Conservation (phyloP, 1,284 basidiomycete species). For the Takashimella tepidaria region DNA sequence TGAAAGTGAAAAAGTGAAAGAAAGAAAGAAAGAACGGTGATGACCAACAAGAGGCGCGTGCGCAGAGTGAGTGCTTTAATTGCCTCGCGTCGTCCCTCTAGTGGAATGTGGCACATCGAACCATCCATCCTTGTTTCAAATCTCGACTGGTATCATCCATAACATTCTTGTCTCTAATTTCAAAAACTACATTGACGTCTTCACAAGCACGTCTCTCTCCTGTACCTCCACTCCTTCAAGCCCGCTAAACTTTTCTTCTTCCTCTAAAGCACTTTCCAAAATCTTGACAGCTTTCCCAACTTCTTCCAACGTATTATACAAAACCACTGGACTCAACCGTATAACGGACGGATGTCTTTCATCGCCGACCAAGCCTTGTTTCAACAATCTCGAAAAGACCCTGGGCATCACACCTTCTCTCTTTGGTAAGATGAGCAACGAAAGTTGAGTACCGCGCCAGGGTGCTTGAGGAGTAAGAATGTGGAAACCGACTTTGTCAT, state of each 20-base stretch:
- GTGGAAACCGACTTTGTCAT: constrained; percentile 58
- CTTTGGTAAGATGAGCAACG: constrained; percentile 64
- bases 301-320: constrained; percentile 78
- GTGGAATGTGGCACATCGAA: background rate
- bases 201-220: constrained; percentile 19
- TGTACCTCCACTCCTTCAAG: constrained; percentile 46
- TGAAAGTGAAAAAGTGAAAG: background rate
- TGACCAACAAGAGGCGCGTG: background rate
- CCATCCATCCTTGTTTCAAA: background rate
- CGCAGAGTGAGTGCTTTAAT: background rate
- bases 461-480: constrained; percentile 75
- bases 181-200: constrained; percentile 1
- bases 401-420: constrained; percentile 62
- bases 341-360: constrained; percentile 86
- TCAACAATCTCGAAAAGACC: constrained; percentile 60
- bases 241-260: constrained; percentile 20
- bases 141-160: background rate
- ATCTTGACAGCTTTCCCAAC: constrained; percentile 62
- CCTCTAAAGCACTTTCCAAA: constrained; percentile 54
- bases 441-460: constrained; percentile 76
- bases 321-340: constrained; percentile 70
- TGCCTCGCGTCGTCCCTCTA: background rate
- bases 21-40: background rate
- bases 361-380: constrained; percentile 77
- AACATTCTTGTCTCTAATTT: background rate